Base-by-base conservation (phyloP, 371 early-diverging fungal species). In the Lichtheimia corymbifera region DNA sequence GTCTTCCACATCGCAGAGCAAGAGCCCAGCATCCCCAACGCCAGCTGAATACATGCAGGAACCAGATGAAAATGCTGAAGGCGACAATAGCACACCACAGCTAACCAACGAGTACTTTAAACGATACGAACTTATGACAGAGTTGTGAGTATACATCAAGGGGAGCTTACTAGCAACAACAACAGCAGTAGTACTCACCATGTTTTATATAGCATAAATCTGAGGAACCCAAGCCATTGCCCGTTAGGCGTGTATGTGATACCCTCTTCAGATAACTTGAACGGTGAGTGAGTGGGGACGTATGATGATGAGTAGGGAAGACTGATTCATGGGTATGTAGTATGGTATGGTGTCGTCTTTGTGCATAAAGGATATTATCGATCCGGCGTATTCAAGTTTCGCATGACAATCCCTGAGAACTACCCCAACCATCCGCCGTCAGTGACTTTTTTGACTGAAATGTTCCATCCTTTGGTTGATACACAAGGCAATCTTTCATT, bases 401-500 rank as follows among this genome's bases (percentile, higher is more conserved):
- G 88, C 55, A 76, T 99, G 68, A 72, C 83, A 40, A 94, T 97
- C 47, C 99, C 98, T 14, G 77, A 83, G 30, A 85, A 86, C 24
- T 92, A 92, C 62, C 99, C 99, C 4, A 83, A 90, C 12, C 73
- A 81, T 35, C 88, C 92, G 17, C 99, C 98, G 0, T 73, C 87
- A 0, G 92, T 99, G n/a, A 83, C 84, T 14, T 96, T 99, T 68
- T 59, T 88, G 41, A 93, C 93, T 15, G 90, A 92, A 27, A 90
- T 97, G 83, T 95, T 93, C 77, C 99, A 99, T 73, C 99, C 99
- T 30, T 83, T 97, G n/a, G 88, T 98, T 11, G 91, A 93, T 69
- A 65, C 67, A 17, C 78, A 79, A 5, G 91, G 93, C 6, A 67
- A 77, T 25, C 82, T 94, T 53, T 82, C 79, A 5, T 71, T 93